A percentile compares a stretch with the other conserved stretches of the same genome.
These are phyloP conservation scores for Ceriops tagal DNA, from an alignment of 345 rosid genomes.

Conservation along the genomic window DNA sequence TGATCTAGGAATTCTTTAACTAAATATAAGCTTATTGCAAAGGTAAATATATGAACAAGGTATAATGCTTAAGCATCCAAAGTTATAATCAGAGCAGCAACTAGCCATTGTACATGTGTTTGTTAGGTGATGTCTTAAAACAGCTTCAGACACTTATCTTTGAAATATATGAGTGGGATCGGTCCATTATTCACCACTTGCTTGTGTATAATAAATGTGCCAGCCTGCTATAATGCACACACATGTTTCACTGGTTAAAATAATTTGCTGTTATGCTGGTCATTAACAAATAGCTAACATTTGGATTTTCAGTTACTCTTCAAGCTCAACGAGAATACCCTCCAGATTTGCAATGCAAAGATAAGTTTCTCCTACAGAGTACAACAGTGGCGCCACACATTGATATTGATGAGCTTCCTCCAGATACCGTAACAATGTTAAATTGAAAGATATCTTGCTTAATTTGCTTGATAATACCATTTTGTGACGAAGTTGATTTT, in stretches of 20 bases:
- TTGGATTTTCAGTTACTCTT: constrained; percentile 63
- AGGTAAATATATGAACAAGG: not conserved
- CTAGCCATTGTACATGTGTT: not conserved
- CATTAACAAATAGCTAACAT: constrained; percentile 8
- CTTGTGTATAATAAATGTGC: not conserved
- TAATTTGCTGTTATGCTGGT: not conserved
- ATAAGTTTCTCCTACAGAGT: constrained; percentile 92
- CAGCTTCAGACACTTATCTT: not conserved
- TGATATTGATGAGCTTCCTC: constrained; percentile 81
- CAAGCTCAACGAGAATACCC: constrained; percentile 85
- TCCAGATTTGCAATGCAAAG: constrained; percentile 91
- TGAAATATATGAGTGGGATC: constrained; percentile 3
- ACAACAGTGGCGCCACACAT: constrained; percentile 67
- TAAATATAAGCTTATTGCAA: not conserved
- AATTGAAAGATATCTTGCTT: constrained; percentile 7
- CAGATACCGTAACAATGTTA: constrained; percentile 62
- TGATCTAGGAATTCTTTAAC: not conserved
- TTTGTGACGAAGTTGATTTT: not conserved
- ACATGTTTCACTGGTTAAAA: not conserved
- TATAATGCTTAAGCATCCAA: not conserved
- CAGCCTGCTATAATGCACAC: not conserved
- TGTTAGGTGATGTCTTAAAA: not conserved
- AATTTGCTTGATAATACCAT: not conserved
- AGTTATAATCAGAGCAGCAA: not conserved
- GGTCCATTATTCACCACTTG: not conserved